A percentile compares a stretch with the other conserved stretches of the same genome.
Conservation (phyloP, 179 eudicot genomes). For the Spinacia oleracea region DNA sequence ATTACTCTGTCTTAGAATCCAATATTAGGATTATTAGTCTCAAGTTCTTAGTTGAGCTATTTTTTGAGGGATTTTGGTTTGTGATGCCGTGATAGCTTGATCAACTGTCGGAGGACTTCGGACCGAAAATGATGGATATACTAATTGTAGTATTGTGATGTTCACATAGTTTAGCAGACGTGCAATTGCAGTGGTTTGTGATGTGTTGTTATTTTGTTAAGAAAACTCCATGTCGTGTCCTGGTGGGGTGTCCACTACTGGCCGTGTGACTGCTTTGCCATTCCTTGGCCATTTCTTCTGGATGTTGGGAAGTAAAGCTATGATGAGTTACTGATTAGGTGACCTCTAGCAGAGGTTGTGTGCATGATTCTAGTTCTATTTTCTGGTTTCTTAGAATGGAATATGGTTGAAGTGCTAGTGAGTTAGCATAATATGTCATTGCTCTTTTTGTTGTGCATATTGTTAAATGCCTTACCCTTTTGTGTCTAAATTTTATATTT, state of each 20-base stretch:
- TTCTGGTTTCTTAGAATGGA: neutral
- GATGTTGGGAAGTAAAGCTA: neutral
- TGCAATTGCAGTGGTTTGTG: neutral
- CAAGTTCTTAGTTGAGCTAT: neutral
- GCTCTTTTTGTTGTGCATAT: neutral
- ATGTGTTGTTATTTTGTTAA: neutral
- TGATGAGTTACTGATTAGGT: neutral
- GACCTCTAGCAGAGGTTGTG: neutral
- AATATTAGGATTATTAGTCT: neutral
- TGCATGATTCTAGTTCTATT: neutral
- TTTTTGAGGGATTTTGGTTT: neutral
- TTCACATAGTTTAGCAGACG: neutral
- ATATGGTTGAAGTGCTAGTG: neutral
- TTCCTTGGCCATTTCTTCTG: neutral
- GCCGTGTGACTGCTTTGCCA: slow-evolving; percentile 5
- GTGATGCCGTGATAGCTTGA: neutral
- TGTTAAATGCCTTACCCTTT: neutral
- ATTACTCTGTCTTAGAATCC: neutral
- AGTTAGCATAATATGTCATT: neutral
- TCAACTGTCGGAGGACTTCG: neutral
- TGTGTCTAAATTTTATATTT: slow-evolving; percentile 1
- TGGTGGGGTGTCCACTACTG: neutral
- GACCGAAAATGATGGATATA: neutral
- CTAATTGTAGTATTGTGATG: neutral
- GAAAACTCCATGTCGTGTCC: neutral